Conservation (phyloP, 768 basidiomycete genomes). For the Tricholoma sp. region DNA sequence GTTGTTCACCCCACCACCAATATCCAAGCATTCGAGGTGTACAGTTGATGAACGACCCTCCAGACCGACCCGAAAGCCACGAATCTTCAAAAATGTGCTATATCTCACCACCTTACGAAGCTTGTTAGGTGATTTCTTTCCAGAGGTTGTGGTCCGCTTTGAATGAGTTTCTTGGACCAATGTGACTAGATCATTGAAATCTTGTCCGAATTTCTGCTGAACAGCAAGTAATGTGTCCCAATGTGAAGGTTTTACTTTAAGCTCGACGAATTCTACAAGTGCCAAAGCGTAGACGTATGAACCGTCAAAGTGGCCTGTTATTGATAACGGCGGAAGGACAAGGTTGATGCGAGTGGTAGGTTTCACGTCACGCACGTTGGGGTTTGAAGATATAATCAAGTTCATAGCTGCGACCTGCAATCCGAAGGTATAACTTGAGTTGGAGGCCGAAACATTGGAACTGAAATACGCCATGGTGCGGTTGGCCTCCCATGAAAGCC, state of each 20-base stretch:
- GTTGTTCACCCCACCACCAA: slow-evolving; percentile 57
- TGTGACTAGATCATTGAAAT: slow-evolving; percentile 75
- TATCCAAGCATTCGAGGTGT: slow-evolving; percentile 70
- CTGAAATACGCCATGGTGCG: slow-evolving; percentile 44
- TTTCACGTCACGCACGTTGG: slow-evolving; percentile 29
- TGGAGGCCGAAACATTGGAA: slow-evolving; percentile 28
- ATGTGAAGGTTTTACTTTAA: slow-evolving; percentile 75
- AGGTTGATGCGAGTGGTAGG: slow-evolving; percentile 53
- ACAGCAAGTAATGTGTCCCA: slow-evolving; percentile 81
- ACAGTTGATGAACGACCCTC: slow-evolving; percentile 70
- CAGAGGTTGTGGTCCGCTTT: slow-evolving; percentile 16
- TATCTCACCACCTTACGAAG: slow-evolving; percentile 28
- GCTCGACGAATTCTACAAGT: slow-evolving; percentile 61
- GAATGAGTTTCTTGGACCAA: slow-evolving; percentile 58
- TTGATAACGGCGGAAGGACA: slow-evolving; percentile 57
- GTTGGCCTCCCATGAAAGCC: slow-evolving; percentile 71
- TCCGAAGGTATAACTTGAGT: slow-evolving; percentile 47
- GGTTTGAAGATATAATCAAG: slow-evolving; percentile 51
- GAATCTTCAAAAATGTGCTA: slow-evolving; percentile 56
- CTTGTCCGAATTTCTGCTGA: slow-evolving; percentile 86
- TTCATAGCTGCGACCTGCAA: slow-evolving; percentile 57
- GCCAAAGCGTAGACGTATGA: slow-evolving; percentile 46
- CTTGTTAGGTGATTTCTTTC: slow-evolving; percentile 11
- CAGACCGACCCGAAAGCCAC: slow-evolving; percentile 76
- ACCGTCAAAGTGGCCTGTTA: slow-evolving; percentile 55